Base-by-base conservation (phyloP, 2,329 filamentous ascomycete genomes). In the Curvularia spicifera region DNA sequence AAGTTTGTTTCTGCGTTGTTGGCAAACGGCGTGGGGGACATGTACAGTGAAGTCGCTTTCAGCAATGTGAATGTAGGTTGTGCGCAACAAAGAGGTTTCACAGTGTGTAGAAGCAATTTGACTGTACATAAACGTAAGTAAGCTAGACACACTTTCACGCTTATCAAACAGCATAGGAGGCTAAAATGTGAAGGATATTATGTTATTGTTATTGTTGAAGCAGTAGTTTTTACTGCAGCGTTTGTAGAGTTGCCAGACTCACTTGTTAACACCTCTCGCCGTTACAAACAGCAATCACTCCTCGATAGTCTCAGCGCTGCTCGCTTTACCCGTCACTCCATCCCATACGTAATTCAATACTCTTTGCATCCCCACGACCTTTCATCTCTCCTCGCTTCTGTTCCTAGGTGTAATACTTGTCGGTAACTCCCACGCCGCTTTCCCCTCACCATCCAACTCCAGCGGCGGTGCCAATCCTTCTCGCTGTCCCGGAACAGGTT, bases 401-500 rank as follows among this genome's bases (percentile, higher is more conserved):
- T 5, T 56, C 50, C 68, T 58, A 13, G 67, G 68, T 40, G 68
- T 71, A 29, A 69, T 52, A 42, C 55, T 66, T 13, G 54, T 55
- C 31, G 70, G 69, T 56, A 68, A 49, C 56, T 72, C 69, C 5
- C 64, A 56, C 12, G 69, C 51, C 15, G 53, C 60, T 18, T 61
- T 63, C 3, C 42, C 49, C 31, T 56, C 50, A 3, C 66, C 67
- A 42, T 71, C 70, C 40, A 72, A 40, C 42, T 72, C 70, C 37
- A 72, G 44, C 22, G 70, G 63, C 48, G 53, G 63, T 13, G 47
- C 61, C 22, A 72, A 33, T 4, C 70, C 70, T 48, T 72, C 70
- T 24, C 48, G 57, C 39, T 72, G 68, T n/a, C 70, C 70, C 1
- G 65, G 64, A 20, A 72, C 69, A 22, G 70, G 70, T 53, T 71